Evolutionary conservation across 139 green algal species (phyloP), one percentile per base, ranked within the genome.

Genomic region (Coccomyxa sp.): DNA sequence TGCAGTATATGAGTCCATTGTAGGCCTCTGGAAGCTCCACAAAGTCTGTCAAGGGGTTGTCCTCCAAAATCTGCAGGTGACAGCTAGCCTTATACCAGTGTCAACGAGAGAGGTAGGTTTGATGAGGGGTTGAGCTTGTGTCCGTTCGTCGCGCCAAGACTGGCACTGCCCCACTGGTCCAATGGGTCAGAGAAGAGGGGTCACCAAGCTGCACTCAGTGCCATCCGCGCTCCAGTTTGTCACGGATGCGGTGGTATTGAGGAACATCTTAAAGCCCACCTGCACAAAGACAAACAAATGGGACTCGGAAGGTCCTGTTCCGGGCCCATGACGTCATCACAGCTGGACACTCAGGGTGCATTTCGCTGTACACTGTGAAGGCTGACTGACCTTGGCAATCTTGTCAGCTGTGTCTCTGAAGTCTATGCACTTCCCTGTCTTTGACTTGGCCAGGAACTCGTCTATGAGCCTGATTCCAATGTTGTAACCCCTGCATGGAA

Each of bases 41-140:
- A 89, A 98, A 98, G 79, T 98, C 95, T 33, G 93, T 91, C 54
- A 99, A 84, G 5, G 93, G 95, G 85, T 98, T 98, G 75, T 98
- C 95, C 7, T 94, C 90, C 70, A 98, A 77, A 10, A 96, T 75
- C 90, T 94, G 87, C 44, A 70, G 7, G n/a, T 55, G 37, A 64
- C 50, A 64, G n/a, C n/a, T n/a, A n/a, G n/a, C n/a, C n/a, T n/a
- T n/a, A n/a, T n/a, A n/a, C n/a, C n/a, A n/a, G n/a, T n/a, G n/a
- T n/a, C n/a, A n/a, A n/a, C n/a, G n/a, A n/a, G n/a, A n/a, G n/a
- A n/a, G n/a, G n/a, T n/a, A n/a, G n/a, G n/a, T n/a, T n/a, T n/a
- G n/a, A n/a, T n/a, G n/a, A n/a, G n/a, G n/a, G n/a, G n/a, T n/a
- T 64, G 50, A 64, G 50, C 50, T 31, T 31, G 50, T 22, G 27